Base-by-base conservation (phyloP, 1,284 basidiomycete species). In the Ceratobasidium sp. region DNA sequence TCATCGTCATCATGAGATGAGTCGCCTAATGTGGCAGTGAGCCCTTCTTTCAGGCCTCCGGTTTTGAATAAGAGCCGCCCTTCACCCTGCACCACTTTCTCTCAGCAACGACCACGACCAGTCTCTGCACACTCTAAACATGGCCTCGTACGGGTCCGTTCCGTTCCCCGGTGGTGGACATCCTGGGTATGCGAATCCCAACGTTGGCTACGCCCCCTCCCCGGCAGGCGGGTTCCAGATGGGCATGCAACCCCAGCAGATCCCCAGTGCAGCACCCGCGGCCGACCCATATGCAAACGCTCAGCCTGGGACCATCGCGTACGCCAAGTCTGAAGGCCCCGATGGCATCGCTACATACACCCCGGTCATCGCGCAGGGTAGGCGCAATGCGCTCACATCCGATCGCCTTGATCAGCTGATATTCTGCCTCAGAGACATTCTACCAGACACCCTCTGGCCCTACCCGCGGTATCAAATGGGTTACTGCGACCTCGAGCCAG, bases 321-420 rank as follows among this genome's bases (percentile, higher is more conserved):
- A 74, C 32, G 69, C 71, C 40, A 74, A 74, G 43, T 74, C 71
- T 37, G 71, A 74, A 65, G 59, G 71, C 49, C 71, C 71, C 46
- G 71, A 74, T 74, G 71, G 71, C 59, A 65, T 74, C n/a, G 71
- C 71, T 15, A 74, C 71, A 51, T 74, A 74, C 49, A 74, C 71
- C 8, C 71, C 71, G 25, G 71, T 74, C 59, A 65, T 74, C 34
- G 71, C 71, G 46, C 71, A 74, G 46, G 71, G 71, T 74, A 56
- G 11, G 34, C 25, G 13, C 17, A 52, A 2, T 25, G 19, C 54
- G 46, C 19, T 17, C 5, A n/a, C 49, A 44, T 49, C 17, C 59
- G 71, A 65, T 71, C 69, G 43, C 8, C 59, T 34, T 22, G 59
- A 74, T 74, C 59, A 49, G 59, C 61, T 62, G 49, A 74, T 37